Base-by-base conservation (phyloP, 2,329 filamentous ascomycete genomes). In the Chalaropsis thielavioides region DNA sequence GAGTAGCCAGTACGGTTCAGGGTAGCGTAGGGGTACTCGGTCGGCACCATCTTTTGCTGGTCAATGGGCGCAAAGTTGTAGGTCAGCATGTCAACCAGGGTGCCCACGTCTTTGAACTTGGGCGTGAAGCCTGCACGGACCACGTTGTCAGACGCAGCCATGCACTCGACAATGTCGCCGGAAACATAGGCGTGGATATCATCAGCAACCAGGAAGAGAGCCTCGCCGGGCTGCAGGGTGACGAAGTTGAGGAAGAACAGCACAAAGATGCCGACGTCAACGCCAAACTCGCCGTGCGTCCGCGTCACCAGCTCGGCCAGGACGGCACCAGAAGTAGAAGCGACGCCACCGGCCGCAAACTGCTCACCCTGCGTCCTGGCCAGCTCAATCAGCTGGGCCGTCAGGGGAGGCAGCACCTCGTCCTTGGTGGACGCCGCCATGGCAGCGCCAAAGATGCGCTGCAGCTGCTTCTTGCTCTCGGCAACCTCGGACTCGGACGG, bases 71-170 rank as follows among this genome's bases (percentile, higher is more conserved):
- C 92, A 72, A 95, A 96, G 70, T 86, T 89, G 79, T 99, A 99
- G 0, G 94, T 99, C 69, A 99, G 78, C 86, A 96, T 95, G 68
- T 85, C 81, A 41, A 92, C 90, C 11, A 99, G 80, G 0, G 91
- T 97, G 64, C 85, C 77, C 24, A 97, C 90, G 70, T 99, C 94
- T 78, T 97, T 96, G 82, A 96, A 99, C 74, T 99, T 99, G 65
- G 94, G 94, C 0, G 94, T 99, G 76, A 99, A 94, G 54, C 94
- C 94, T 0, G 94, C 94, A 65, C 94, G 90, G 62, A 99, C 92
- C 43, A 99, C 94, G 70, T 99, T 99, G 81, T 99, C 94, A n/a
- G 90, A 95, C 8, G 90, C 88, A 0, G 94, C 94, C 94, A 99
- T 99, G 79, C 94, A 99, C 76, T 99, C 94, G 73, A 99, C 91